Evolutionary conservation across 2,329 filamentous ascomycete species (phyloP), one percentile per base, ranked within the genome.

Genomic region (Aspergillus ochraceoroseus): DNA sequence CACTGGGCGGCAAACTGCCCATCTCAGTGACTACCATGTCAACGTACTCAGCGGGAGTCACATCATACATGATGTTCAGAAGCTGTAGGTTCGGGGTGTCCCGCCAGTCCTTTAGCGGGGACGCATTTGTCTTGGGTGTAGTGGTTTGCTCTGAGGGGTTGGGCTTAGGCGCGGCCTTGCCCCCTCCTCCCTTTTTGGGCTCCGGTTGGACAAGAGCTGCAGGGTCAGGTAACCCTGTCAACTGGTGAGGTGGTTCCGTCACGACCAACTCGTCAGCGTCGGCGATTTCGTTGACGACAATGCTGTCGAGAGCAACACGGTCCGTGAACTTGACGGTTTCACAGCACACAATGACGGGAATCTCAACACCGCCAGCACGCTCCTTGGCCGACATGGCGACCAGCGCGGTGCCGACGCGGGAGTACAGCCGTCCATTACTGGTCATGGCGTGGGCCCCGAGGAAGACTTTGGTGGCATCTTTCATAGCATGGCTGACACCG

Each of bases 301-400:
- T 86, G 15, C 87, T 90, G 66, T 96, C 92, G 9, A 94, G 79
- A 5, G 87, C 85, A 7, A 95, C 87, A 43, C 87, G 83, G 54
- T 87, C 82, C 56, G 92, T 85, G 63, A 96, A 95, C 67, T 96
- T 98, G 69, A 96, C 82, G 3, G 85, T 92, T 70, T 96, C 90
- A 64, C 87, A 95, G 44, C 94, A 84, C 2, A 94, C 87, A 22
- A 94, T 82, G 43, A 96, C 87, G 1, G 86, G 85, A 25, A 89
- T 78, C 43, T 83, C 82, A 13, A 80, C 73, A 4, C 66, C 67
- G 23, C 66, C 65, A 9, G 60, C 59, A 23, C 64, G 65, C 41
- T 85, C 79, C 36, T 82, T 79, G 4, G 89, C 90, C 28, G 84
- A 80, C 71, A 92, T 84, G 12, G 90, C 89, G 7, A 96, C 77